phyloP scores from a whole-genome alignment of 176 grass and related monocot genomes.

The Puya raimondii region DNA sequence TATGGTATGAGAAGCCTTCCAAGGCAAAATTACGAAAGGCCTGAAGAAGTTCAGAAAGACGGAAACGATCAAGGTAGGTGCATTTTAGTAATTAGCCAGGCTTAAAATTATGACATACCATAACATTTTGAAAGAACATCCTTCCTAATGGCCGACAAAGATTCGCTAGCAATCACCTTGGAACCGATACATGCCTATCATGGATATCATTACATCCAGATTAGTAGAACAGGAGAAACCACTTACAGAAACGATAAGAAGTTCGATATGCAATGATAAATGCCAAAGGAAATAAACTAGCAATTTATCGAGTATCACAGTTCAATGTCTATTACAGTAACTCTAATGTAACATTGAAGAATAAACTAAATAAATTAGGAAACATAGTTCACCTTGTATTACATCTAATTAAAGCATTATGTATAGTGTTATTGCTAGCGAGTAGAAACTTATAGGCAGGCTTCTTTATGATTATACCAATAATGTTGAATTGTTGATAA shows the following conservation, averaged over 20 bases:
- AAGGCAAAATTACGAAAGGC: neutral
- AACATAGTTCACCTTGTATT: too few relatives aligned
- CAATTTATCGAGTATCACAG: neutral
- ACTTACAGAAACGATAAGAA: neutral
- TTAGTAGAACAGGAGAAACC: neutral
- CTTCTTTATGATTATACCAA: too few relatives aligned
- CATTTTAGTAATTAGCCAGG: neutral
- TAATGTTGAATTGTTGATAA: too few relatives aligned
- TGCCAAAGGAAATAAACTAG: neutral
- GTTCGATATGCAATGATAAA: neutral
- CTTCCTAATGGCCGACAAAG: slow-evolving; percentile 86
- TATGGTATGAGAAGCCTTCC: neutral
- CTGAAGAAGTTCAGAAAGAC: neutral
- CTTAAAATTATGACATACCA: slow-evolving; percentile 32
- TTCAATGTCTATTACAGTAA: too few relatives aligned
- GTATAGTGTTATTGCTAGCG: too few relatives aligned
- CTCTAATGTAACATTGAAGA: too few relatives aligned
- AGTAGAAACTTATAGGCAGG: too few relatives aligned
- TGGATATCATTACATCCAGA: neutral
- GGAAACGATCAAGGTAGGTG: neutral
- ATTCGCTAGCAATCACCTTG: slow-evolving; percentile 94
- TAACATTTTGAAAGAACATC: slow-evolving; percentile 99
- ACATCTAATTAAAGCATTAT: too few relatives aligned
- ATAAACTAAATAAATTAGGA: too few relatives aligned
- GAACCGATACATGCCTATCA: slow-evolving; percentile 81